Percentiles rank a stretch among this genome's conserved stretches.
phyloP scores from a whole-genome alignment of 2,329 filamentous ascomycete species.

The Madurella mycetomatis region DNA sequence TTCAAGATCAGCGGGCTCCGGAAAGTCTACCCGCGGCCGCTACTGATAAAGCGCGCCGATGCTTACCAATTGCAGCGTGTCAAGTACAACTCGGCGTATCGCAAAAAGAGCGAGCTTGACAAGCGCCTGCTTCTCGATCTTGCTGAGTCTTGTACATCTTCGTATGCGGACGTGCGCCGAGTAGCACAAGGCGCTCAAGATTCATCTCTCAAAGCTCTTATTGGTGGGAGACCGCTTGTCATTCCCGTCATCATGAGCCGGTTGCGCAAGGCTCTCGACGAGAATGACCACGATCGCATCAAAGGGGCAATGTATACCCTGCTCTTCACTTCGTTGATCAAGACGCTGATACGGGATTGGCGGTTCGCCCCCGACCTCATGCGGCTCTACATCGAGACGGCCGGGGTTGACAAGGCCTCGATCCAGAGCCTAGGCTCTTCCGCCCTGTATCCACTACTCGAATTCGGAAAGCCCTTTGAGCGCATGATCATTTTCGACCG shows the following conservation, averaged over 20 bases:
- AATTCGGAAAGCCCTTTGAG: slow-evolving; percentile 86
- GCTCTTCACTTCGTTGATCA: slow-evolving; percentile 80
- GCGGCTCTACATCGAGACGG: slow-evolving; percentile 83
- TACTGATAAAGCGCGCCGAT: slow-evolving; percentile 89
- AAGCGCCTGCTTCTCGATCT: slow-evolving; percentile 80
- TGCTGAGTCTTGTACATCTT: slow-evolving; percentile 81
- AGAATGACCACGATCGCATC: slow-evolving; percentile 82
- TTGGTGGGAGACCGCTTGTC: slow-evolving; percentile 81
- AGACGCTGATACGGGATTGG: slow-evolving; percentile 89
- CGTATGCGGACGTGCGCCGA: slow-evolving; percentile 92
- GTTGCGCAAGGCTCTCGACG: slow-evolving; percentile 71
- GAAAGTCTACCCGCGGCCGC: slow-evolving; percentile 85
- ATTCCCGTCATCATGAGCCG: slow-evolving; percentile 81
- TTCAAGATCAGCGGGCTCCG: slow-evolving; percentile 93
- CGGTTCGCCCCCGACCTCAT: slow-evolving; percentile 88
- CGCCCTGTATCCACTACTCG: slow-evolving; percentile 79
- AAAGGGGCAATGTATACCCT: slow-evolving; percentile 93
- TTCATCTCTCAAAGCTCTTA: slow-evolving; percentile 85
- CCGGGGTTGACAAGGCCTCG: slow-evolving; percentile 85
- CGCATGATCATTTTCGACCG: slow-evolving; percentile 78
- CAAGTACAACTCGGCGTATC: slow-evolving; percentile 84
- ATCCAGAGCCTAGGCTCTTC: slow-evolving; percentile 84
- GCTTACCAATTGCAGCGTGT: slow-evolving; percentile 93
- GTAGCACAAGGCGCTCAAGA: slow-evolving; percentile 90
- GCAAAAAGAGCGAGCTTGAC: slow-evolving; percentile 86